These are phyloP conservation scores for Acanthamoeba royreba DNA, from an alignment of 208 protist species.

Conservation along the genomic window DNA sequence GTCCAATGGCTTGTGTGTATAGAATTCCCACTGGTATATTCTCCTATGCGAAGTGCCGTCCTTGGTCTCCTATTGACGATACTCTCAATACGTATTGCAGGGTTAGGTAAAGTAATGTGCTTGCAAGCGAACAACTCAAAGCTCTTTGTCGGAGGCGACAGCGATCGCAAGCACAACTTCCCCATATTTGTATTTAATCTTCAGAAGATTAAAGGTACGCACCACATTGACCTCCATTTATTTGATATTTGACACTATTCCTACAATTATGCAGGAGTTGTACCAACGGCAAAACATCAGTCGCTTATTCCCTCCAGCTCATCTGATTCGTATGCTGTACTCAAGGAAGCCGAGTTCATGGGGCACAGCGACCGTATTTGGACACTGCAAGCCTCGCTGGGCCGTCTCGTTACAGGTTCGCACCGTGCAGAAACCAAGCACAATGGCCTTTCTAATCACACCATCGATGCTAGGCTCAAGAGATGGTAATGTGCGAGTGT, in stretches of 20 bases:
- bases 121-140: neutral
- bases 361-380: neutral
- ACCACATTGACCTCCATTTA: neutral
- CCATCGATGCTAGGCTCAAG: neutral
- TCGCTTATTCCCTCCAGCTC: neutral
- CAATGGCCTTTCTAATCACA: neutral
- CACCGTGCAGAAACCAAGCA: neutral
- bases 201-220: neutral
- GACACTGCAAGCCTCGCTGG: neutral
- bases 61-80: neutral
- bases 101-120: neutral
- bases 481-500: neutral
- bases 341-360: neutral
- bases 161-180: neutral
- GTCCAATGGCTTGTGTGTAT: neutral
- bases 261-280: neutral
- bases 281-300: neutral
- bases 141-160: neutral
- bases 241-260: neutral
- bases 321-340: neutral
- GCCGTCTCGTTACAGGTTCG: neutral
- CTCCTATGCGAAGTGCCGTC: neutral
- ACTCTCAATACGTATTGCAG: neutral
- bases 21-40: neutral
- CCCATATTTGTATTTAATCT: neutral